Evolutionary conservation across 2,329 filamentous ascomycete genomes (phyloP).

Genomic region (Aspergillus fijiensis): DNA sequence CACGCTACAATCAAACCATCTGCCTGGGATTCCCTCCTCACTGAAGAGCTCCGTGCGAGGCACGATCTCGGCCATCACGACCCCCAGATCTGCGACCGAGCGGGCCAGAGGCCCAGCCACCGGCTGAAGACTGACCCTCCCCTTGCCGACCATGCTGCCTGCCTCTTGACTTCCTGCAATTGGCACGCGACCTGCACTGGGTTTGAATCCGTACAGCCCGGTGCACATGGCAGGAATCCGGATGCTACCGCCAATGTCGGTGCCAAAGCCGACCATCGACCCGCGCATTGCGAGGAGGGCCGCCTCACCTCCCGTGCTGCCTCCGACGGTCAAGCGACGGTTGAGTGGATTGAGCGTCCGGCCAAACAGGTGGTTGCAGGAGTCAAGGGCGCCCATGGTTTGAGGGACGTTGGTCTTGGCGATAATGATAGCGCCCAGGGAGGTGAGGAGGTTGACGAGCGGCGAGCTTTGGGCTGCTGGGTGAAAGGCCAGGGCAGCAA

Average conservation of each 20-base stretch:
- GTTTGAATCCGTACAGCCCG: conserved; percentile 54
- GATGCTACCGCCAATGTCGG: conserved; percentile 56
- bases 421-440: conserved; percentile 65
- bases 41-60: conserved; percentile 55
- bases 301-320: conserved; percentile 65
- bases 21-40: conserved; percentile 45
- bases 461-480: conserved; percentile 58
- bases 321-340: conserved; percentile 60
- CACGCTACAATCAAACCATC: conserved; percentile 29
- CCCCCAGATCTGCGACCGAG: conserved; percentile 40
- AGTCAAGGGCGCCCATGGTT: conserved; percentile 56
- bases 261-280: conserved; percentile 60
- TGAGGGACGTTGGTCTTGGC: conserved; percentile 70
- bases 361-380: conserved; percentile 62
- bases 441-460: conserved; percentile 58
- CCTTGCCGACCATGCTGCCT: conserved; percentile 47
- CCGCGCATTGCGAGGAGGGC: conserved; percentile 60
- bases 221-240: conserved; percentile 52
- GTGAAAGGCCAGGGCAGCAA: conserved; percentile 61
- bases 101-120: conserved; percentile 45
- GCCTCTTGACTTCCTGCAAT: conserved; percentile 52
- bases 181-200: conserved; percentile 49
- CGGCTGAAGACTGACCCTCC: conserved; percentile 53
- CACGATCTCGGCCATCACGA: conserved; percentile 54
- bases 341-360: conserved; percentile 65